Evolutionary conservation across 352 stramenopile species (phyloP).

Genomic region (Globisporangium parvum): DNA sequence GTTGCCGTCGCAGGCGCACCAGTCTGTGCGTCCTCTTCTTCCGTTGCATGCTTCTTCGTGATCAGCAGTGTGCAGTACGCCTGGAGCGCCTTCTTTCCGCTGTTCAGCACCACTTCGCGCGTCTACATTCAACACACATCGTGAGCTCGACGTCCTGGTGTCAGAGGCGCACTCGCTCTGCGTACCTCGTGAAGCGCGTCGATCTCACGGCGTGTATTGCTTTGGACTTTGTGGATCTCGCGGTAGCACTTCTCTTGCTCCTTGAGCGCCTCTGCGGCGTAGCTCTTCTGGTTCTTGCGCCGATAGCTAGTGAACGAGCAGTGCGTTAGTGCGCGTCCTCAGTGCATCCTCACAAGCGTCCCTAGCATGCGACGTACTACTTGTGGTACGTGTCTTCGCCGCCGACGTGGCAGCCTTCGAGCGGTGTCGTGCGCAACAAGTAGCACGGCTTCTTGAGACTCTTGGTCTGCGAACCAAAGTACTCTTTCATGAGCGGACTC

Average conservation of each 20-base stretch:
- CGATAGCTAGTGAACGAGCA: slow-evolving; percentile 29
- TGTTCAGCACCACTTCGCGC: slow-evolving; percentile 59
- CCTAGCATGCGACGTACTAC: slow-evolving; percentile 27
- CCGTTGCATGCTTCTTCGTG: slow-evolving; percentile 35
- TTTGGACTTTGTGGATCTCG: slow-evolving; percentile 57
- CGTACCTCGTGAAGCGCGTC: slow-evolving; percentile 47
- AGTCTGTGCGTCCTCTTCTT: slow-evolving; percentile 23
- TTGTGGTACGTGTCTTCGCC: slow-evolving; percentile 81
- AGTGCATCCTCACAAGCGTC: background rate
- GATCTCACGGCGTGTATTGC: slow-evolving; percentile 50
- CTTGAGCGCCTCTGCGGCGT: slow-evolving; percentile 30
- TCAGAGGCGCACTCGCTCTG: background rate
- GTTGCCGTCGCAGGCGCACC: background rate
- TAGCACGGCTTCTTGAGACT: slow-evolving; percentile 65
- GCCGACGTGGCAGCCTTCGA: slow-evolving; percentile 59
- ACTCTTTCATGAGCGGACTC: slow-evolving; percentile 76
- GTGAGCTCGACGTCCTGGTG: background rate
- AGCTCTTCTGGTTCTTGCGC: slow-evolving; percentile 37
- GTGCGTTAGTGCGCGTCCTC: background rate
- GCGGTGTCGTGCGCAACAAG: slow-evolving; percentile 67
- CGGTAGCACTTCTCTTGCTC: slow-evolving; percentile 51
- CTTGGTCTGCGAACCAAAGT: slow-evolving; percentile 48
- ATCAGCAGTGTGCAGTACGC: slow-evolving; percentile 64
- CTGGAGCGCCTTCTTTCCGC: slow-evolving; percentile 65
- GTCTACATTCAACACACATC: slow-evolving; percentile 19